These are phyloP conservation scores for Penicillium robsamsonii DNA, from an alignment of 495 filamentous ascomycete species.

Conservation along the genomic window DNA sequence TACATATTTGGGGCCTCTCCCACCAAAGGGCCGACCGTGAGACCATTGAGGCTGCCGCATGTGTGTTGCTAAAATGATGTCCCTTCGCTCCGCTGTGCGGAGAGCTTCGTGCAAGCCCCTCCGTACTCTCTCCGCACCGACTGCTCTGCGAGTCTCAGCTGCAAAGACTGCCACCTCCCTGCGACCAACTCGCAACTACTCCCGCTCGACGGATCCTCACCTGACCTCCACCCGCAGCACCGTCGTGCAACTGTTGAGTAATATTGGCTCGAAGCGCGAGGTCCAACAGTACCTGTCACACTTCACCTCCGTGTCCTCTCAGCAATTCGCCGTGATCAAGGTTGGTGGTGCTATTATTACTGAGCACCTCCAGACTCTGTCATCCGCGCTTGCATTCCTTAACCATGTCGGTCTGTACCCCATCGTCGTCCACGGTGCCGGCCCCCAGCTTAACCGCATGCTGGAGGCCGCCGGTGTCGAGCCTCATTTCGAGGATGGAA, in stretches of 20 bases:
- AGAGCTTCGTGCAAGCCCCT: slow-evolving; percentile 49
- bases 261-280: slow-evolving; percentile 94
- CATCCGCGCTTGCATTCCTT: slow-evolving; percentile 83
- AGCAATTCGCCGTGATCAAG: slow-evolving; percentile 99
- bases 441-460: slow-evolving; percentile 93
- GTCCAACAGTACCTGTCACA: slow-evolving; percentile 98
- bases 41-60: slow-evolving; percentile 50
- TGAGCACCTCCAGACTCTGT: slow-evolving; percentile 87
- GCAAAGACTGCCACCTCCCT: slow-evolving; percentile 22
- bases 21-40: slow-evolving; percentile 21
- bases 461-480: slow-evolving; percentile 90
- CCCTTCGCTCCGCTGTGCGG: slow-evolving; percentile 52
- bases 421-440: slow-evolving; percentile 94
- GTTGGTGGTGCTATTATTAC: slow-evolving; percentile 97
- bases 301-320: slow-evolving; percentile 94
- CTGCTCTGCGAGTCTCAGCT: slow-evolving; percentile 33
- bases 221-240: slow-evolving; percentile 73
- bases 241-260: slow-evolving; percentile 90
- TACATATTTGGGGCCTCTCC: slow-evolving; percentile 18
- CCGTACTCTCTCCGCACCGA: slow-evolving; percentile 48
- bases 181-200: slow-evolving; percentile 43
- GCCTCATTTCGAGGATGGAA: slow-evolving; percentile 95
- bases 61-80: slow-evolving; percentile 49
- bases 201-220: slow-evolving; percentile 46
- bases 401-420: slow-evolving; percentile 95